These are phyloP conservation scores for Andrographis paniculata DNA, from an alignment of 305 asterid genomes.

Conservation along the genomic window DNA sequence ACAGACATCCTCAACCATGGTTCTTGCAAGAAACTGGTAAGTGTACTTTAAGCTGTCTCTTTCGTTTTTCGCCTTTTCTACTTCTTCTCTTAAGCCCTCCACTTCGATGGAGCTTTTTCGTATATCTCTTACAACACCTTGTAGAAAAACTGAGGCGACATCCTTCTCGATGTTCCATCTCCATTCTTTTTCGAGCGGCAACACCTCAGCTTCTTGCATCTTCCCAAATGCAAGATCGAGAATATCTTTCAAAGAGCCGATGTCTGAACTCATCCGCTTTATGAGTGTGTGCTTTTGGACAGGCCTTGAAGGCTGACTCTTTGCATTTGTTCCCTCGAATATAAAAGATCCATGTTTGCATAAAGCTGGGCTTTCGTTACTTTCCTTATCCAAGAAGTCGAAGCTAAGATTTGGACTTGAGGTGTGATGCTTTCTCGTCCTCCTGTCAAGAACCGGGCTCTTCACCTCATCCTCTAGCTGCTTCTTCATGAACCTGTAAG, in stretches of 20 bases:
- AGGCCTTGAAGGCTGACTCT: slow-evolving; percentile 20
- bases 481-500: no score
- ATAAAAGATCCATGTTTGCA: slow-evolving; percentile 15
- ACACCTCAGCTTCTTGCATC: slow-evolving; percentile 40
- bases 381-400: slow-evolving; percentile 26
- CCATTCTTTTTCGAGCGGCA: slow-evolving; percentile 67
- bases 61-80: slow-evolving; percentile 27
- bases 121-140: slow-evolving; percentile 35
- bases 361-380: slow-evolving; percentile 12
- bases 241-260: slow-evolving; percentile 49
- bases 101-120: slow-evolving; percentile 8
- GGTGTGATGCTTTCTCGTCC: slow-evolving; percentile 25
- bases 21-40: slow-evolving; percentile 26
- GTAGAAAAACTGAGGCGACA: slow-evolving; percentile 28
- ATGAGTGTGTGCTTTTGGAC: slow-evolving; percentile 35
- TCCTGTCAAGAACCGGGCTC: slow-evolving; percentile 17
- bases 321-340: slow-evolving; percentile 16
- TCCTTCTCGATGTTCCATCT: slow-evolving; percentile 51
- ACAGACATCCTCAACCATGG: slow-evolving; percentile 22
- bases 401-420: slow-evolving; percentile 34
- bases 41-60: slow-evolving; percentile 36
- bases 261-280: slow-evolving; percentile 55
- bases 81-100: slow-evolving; percentile 20
- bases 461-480: slow-evolving; percentile 42
- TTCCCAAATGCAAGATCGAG: slow-evolving; percentile 58